These are phyloP conservation scores for Solanum lycopersicoides DNA, from an alignment of 257 asterid species.

Conservation along the genomic window DNA sequence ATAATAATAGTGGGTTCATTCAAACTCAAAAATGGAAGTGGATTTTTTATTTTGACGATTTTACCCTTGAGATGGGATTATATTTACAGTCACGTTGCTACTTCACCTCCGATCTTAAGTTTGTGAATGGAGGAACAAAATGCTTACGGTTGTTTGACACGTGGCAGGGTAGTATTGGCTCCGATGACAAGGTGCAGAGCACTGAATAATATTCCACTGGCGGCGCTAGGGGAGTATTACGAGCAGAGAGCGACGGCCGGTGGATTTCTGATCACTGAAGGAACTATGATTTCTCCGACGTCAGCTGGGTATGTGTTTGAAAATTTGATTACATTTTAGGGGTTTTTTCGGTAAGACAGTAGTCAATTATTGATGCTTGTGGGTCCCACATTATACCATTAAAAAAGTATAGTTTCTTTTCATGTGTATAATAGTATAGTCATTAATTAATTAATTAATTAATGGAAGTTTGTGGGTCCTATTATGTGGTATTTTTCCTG, in stretches of 20 bases:
- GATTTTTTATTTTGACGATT: not conserved
- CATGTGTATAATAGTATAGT: not conserved
- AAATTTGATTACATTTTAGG: not conserved
- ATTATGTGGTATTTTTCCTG: not conserved
- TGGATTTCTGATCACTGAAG: conserved; percentile 92
- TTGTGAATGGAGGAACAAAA: not conserved
- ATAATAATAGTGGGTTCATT: too few species aligned
- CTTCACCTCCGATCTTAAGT: not conserved
- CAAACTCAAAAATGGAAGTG: not conserved
- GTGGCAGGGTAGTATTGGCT: conserved; percentile 74
- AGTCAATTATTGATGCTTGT: not conserved
- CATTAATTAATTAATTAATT: not conserved
- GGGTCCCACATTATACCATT: not conserved
- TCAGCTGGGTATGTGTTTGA: conserved; percentile 67
- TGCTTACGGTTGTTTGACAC: not conserved
- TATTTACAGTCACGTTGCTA: not conserved
- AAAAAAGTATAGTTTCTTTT: not conserved
- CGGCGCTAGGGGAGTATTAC: conserved; percentile 65
- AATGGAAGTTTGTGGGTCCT: not conserved
- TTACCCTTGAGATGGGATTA: not conserved
- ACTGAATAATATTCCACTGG: conserved; percentile 42
- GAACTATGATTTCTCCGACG: conserved; percentile 77
- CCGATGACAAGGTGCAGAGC: conserved; percentile 98
- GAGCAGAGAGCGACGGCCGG: conserved; percentile 76
- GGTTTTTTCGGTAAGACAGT: not conserved